These are phyloP conservation scores for Yarrowia sp. DNA, from an alignment of 805 yeast species.

Conservation along the genomic window DNA sequence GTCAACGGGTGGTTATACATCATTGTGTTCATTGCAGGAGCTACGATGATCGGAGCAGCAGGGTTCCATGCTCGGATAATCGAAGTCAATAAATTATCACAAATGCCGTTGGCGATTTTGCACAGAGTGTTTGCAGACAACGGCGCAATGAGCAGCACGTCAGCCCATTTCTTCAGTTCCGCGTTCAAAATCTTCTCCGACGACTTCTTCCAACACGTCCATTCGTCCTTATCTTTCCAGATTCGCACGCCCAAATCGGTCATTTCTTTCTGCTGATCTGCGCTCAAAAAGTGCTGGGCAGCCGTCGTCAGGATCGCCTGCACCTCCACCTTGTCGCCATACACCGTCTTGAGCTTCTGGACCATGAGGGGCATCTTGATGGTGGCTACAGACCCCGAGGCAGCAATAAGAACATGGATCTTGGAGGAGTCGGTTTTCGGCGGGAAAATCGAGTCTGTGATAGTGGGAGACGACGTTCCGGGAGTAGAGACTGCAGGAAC, in stretches of 20 bases:
- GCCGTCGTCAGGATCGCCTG: conserved; percentile 77
- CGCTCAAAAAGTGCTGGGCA: conserved; percentile 47
- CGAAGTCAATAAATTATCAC: conserved; percentile 88
- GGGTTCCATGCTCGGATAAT: conserved; percentile 97
- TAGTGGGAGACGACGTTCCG: background rate
- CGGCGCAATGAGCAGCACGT: conserved; percentile 89
- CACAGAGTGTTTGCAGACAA: conserved; percentile 91
- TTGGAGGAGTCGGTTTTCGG: conserved; percentile 51
- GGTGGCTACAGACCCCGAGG: conserved; percentile 96
- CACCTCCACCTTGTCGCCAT: conserved; percentile 77
- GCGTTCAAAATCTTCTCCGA: conserved; percentile 92
- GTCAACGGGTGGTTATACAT: conserved; percentile 91
- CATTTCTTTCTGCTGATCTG: conserved; percentile 8
- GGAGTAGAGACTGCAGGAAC: background rate
- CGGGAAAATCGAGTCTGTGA: background rate
- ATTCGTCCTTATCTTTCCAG: conserved; percentile 94
- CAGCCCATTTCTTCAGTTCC: conserved; percentile 96
- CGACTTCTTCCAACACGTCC: conserved; percentile 56
- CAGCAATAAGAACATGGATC: conserved; percentile 86
- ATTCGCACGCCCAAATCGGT: conserved; percentile 60
- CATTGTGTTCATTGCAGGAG: conserved; percentile 96
- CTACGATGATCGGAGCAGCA: conserved; percentile 82
- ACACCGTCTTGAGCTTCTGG: conserved; percentile 81
- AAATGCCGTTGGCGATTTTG: conserved; percentile 86
- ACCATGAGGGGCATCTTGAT: conserved; percentile 90